Percentiles rank a stretch among this genome's conserved stretches.
These are phyloP conservation scores for Starmerella geochares DNA, from an alignment of 805 yeast species.

Conservation along the genomic window DNA sequence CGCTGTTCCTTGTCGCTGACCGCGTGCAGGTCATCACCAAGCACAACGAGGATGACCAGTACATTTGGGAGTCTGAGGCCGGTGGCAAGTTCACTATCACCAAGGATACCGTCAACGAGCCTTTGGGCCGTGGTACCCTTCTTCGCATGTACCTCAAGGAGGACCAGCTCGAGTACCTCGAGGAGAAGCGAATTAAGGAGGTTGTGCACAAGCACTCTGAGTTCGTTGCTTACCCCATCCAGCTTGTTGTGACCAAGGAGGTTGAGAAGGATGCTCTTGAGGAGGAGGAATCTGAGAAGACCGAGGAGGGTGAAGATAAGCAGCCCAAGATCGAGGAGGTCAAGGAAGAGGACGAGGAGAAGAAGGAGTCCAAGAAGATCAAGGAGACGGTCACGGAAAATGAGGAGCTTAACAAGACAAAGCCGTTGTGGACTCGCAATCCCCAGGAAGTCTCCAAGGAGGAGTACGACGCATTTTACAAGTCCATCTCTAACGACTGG, in stretches of 20 bases:
- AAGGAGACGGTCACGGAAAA: slow-evolving; percentile 90
- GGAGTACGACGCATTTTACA: slow-evolving; percentile 98
- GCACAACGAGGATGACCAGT: slow-evolving; percentile 98
- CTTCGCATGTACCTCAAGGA: slow-evolving; percentile 95
- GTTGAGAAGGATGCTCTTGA: slow-evolving; percentile 94
- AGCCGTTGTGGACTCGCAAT: slow-evolving; percentile 98
- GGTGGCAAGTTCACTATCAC: slow-evolving; percentile 99
- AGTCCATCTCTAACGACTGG: slow-evolving; percentile 99
- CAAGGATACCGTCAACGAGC: slow-evolving; percentile 77
- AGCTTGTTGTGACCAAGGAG: slow-evolving; percentile 95
- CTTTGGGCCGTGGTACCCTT: slow-evolving; percentile 86
- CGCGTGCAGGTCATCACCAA: slow-evolving; percentile 96
- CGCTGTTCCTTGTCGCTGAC: slow-evolving; percentile 97
- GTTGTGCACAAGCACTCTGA: slow-evolving; percentile 99
- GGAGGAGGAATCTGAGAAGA: slow-evolving; percentile 48
- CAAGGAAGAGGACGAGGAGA: slow-evolving; percentile 57
- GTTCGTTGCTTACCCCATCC: slow-evolving; percentile 98
- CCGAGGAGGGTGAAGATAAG: slow-evolving; percentile 46
- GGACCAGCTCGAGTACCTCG: slow-evolving; percentile 96
- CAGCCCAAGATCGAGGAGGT: slow-evolving; percentile 69
- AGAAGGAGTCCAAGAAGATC: slow-evolving; percentile 75
- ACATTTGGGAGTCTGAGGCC: slow-evolving; percentile 99
- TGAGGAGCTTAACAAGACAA: slow-evolving; percentile 97
- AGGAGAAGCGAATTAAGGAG: slow-evolving; percentile 98
- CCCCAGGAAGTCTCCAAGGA: slow-evolving; percentile 96